A percentile compares a stretch with the other conserved stretches of the same genome.
Conservation (phyloP, 1,139 yeast species). For the Pichiaceae sp. region DNA sequence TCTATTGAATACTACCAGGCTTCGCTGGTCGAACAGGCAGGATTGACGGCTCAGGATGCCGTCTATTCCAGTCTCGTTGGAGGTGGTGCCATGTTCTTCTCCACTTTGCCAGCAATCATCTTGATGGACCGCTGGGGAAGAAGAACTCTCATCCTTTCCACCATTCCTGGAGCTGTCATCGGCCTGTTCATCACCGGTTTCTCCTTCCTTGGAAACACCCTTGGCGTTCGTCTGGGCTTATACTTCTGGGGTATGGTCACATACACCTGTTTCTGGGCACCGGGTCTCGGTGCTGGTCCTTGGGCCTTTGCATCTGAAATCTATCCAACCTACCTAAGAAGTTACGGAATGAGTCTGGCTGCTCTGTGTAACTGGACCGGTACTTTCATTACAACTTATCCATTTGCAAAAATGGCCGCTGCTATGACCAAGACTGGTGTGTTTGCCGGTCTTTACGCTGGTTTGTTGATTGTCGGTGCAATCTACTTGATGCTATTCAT, state of each 20-base stretch:
- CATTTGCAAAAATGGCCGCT: background rate
- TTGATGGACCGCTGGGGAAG: background rate
- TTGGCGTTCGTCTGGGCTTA: no score
- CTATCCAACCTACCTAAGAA: no score
- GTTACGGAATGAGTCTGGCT: background rate
- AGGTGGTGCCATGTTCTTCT: conserved; percentile 50
- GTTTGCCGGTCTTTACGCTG: background rate
- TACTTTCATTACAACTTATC: background rate
- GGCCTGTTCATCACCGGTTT: no score
- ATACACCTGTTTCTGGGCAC: no score
- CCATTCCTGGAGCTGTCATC: no score
- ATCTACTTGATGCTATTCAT: conserved; percentile 37
- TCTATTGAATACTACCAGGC: conserved; percentile 52
- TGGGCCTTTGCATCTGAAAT: no score
- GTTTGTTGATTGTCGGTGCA: conserved; percentile 40
- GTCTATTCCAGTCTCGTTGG: conserved; percentile 55
- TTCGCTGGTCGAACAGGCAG: conserved; percentile 39
- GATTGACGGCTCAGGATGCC: conserved; percentile 34
- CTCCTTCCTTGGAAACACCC: no score
- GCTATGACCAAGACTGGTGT: background rate
- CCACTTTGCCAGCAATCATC: conserved; percentile 30
- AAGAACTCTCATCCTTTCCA: background rate
- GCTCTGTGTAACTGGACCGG: no score
- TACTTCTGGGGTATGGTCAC: no score
- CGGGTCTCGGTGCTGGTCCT: no score